phyloP scores from a whole-genome alignment of 1,139 yeast species.

The Geotrichum bryndzae region DNA sequence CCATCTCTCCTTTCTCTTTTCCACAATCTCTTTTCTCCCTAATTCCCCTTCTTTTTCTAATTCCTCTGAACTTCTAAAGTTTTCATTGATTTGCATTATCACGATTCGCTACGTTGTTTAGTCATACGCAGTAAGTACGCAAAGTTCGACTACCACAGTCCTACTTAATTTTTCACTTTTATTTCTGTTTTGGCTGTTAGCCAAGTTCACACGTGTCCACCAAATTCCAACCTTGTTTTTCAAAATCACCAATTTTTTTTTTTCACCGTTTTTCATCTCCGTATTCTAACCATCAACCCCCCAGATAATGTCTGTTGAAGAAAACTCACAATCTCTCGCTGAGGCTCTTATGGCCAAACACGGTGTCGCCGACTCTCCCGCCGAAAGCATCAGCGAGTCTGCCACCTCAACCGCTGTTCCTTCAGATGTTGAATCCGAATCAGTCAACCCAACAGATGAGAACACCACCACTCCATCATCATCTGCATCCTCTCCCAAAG shows the following conservation, averaged over 20 bases:
- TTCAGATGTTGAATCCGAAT: slow-evolving; percentile 1
- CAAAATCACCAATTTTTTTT: background rate
- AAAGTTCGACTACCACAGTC: background rate
- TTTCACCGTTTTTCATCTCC: background rate
- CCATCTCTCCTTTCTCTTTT: background rate
- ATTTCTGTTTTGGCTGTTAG: background rate
- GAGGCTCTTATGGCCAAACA: slow-evolving; percentile 30
- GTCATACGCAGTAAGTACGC: background rate
- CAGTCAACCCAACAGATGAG: slow-evolving; percentile 16
- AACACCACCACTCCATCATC: slow-evolving; percentile 7
- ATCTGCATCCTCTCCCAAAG: background rate
- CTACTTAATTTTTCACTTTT: background rate
- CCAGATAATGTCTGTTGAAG: slow-evolving; percentile 16
- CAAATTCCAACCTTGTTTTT: background rate
- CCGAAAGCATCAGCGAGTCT: slow-evolving; percentile 1
- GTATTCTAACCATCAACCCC: background rate
- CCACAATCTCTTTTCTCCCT: background rate
- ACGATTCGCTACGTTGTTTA: background rate
- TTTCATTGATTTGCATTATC: background rate
- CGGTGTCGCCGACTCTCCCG: slow-evolving; percentile 16
- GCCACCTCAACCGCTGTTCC: background rate
- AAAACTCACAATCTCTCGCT: slow-evolving; percentile 24
- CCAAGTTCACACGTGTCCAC: background rate
- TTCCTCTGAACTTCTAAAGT: background rate
- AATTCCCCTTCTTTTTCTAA: background rate